phyloP scores from a whole-genome alignment of 2,329 filamentous ascomycete species.

The Pestalotiopsis sp. region DNA sequence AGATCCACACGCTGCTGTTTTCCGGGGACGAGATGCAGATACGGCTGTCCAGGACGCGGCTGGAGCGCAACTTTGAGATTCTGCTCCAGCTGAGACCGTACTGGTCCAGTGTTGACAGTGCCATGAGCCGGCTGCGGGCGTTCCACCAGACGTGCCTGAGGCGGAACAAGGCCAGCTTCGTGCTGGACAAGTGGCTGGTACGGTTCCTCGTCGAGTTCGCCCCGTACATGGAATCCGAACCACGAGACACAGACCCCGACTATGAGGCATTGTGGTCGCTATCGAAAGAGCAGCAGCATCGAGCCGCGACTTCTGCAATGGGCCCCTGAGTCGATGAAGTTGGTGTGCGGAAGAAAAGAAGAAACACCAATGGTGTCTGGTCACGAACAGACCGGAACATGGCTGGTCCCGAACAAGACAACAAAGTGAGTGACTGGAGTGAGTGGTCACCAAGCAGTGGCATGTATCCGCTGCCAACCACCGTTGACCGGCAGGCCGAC shows the following conservation, averaged over 20 bases:
- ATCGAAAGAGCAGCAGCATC: constrained; percentile 17
- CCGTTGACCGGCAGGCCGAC: background rate
- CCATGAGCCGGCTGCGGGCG: constrained; percentile 39
- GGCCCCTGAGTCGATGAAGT: too few relatives aligned
- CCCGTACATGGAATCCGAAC: constrained; percentile 26
- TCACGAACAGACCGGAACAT: background rate
- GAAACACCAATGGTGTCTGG: background rate
- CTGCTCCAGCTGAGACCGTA: constrained; percentile 41
- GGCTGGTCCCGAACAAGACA: too few relatives aligned
- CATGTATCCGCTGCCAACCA: too few relatives aligned
- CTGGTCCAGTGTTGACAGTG: constrained; percentile 43
- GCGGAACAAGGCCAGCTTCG: constrained; percentile 38
- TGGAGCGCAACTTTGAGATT: constrained; percentile 48
- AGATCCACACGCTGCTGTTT: constrained; percentile 49
- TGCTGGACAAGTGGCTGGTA: constrained; percentile 45
- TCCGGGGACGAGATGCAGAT: constrained; percentile 38
- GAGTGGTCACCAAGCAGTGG: too few relatives aligned
- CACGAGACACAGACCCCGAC: constrained; percentile 24
- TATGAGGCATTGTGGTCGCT: constrained; percentile 23
- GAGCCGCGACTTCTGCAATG: background rate
- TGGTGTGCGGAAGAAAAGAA: background rate
- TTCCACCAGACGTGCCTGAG: constrained; percentile 45
- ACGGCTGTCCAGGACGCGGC: constrained; percentile 32
- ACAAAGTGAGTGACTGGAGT: too few relatives aligned
- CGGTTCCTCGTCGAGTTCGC: constrained; percentile 38